Percentiles rank a stretch among this genome's conserved stretches.
Evolutionary conservation across 495 filamentous ascomycete genomes (phyloP).

Genomic region (Penicillium longicatenatum): DNA sequence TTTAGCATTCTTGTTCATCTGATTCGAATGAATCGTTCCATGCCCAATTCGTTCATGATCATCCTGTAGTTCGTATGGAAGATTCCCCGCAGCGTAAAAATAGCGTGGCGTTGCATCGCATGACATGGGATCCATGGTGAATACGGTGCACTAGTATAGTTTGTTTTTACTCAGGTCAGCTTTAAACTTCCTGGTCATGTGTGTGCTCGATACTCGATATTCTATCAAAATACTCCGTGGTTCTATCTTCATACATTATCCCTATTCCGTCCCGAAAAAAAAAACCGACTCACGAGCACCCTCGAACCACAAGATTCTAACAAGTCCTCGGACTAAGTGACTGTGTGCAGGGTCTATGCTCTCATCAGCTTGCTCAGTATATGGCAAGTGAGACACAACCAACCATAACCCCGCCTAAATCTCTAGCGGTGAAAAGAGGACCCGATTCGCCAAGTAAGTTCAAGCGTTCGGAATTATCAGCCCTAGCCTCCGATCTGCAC

Average conservation of each 20-base stretch:
- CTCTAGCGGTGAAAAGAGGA: slow-evolving; percentile 11
- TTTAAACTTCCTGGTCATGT: background rate
- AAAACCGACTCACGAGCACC: too few species aligned
- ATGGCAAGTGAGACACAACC: slow-evolving; percentile 15
- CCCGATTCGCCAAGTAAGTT: too few species aligned
- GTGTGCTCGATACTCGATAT: background rate
- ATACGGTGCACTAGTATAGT: too few species aligned
- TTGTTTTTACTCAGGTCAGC: background rate
- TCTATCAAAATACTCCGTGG: too few species aligned
- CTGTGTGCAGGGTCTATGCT: background rate
- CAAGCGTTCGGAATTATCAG: background rate
- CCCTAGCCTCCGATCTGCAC: slow-evolving; percentile 1
- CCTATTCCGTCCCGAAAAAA: too few species aligned
- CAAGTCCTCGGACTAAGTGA: background rate
- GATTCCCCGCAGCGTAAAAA: slow-evolving; percentile 7
- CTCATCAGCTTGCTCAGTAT: background rate
- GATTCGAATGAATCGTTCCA: background rate
- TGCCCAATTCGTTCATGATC: background rate
- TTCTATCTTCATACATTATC: too few species aligned
- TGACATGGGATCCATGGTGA: background rate
- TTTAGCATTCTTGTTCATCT: background rate
- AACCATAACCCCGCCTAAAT: slow-evolving; percentile 9
- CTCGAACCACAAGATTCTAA: background rate
- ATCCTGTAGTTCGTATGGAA: background rate
- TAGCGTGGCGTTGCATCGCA: slow-evolving; percentile 13